phyloP scores from a whole-genome alignment of 1,284 basidiomycete species.

The Apiotrichum veenhuisii region DNA sequence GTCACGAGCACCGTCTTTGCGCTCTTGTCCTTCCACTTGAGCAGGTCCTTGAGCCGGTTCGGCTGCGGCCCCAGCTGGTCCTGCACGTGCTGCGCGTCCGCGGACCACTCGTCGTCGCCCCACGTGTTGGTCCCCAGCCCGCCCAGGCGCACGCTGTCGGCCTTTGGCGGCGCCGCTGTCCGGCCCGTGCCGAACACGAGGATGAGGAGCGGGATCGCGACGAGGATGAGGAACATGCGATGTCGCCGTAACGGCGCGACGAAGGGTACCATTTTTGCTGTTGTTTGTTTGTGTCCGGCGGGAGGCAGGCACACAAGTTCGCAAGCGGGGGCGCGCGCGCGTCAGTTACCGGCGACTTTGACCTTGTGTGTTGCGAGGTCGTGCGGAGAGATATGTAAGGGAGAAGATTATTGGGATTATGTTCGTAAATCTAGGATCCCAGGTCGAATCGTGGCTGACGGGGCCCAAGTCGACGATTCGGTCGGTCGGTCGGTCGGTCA shows the following conservation, averaged over 20 bases:
- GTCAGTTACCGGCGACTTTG: too few species aligned
- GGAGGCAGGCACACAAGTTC: too few species aligned
- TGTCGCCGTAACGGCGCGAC: conserved; percentile 12
- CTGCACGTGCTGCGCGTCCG: conserved; percentile 5
- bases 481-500: too few species aligned
- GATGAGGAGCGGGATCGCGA: conserved; percentile 5
- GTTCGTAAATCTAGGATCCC: too few species aligned
- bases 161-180: background rate
- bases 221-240: conserved; percentile 8
- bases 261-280: conserved; percentile 6
- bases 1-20: conserved; percentile 31
- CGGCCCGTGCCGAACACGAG: background rate
- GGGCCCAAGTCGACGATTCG: too few species aligned
- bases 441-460: too few species aligned
- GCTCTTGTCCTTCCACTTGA: conserved; percentile 49
- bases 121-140: conserved; percentile 5
- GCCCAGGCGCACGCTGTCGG: background rate
- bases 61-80: conserved; percentile 9
- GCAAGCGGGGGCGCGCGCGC: too few species aligned
- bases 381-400: too few species aligned
- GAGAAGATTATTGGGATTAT: too few species aligned
- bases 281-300: background rate
- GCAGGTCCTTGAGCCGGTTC: background rate
- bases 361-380: too few species aligned
- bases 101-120: conserved; percentile 6